Conservation (phyloP, 345 rosid genomes). For the Lenwebbia sp. region DNA sequence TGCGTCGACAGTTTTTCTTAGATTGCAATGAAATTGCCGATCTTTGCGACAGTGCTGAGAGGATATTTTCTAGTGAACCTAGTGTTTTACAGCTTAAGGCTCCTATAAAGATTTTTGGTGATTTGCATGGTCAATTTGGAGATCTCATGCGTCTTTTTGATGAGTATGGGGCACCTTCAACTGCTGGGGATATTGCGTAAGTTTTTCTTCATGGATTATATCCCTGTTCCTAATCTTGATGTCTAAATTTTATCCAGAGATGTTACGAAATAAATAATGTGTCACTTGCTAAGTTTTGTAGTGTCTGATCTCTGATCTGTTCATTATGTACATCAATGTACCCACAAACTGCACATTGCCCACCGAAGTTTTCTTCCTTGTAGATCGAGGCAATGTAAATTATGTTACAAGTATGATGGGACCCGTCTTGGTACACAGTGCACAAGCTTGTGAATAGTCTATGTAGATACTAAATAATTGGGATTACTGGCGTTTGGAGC, state of each 20-base stretch:
- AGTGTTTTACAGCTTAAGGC: constrained; percentile 86
- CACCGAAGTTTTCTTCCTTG: not conserved
- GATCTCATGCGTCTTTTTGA: constrained; percentile 99
- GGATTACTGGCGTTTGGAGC: not conserved
- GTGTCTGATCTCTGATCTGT: not conserved
- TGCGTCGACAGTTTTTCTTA: constrained; percentile 86
- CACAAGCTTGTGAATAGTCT: not conserved
- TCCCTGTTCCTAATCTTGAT: not conserved
- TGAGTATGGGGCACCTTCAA: constrained; percentile 96
- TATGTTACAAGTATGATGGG: not conserved
- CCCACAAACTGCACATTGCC: not conserved
- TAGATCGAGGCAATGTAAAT: not conserved
- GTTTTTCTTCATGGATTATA: constrained; percentile 8
- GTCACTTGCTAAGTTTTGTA: not conserved
- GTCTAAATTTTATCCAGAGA: not conserved
- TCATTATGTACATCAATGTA: not conserved
- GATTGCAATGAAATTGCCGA: constrained; percentile 97
- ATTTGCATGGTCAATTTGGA: constrained; percentile 97
- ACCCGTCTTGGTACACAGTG: not conserved
- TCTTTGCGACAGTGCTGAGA: constrained; percentile 88
- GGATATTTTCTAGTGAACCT: constrained; percentile 76
- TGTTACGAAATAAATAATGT: not conserved
- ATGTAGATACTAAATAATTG: not conserved
- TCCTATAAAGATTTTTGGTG: constrained; percentile 94
- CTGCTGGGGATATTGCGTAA: constrained; percentile 99